These are phyloP conservation scores for Davidsoniella australis DNA, from an alignment of 2,329 filamentous ascomycete species.

Conservation along the genomic window DNA sequence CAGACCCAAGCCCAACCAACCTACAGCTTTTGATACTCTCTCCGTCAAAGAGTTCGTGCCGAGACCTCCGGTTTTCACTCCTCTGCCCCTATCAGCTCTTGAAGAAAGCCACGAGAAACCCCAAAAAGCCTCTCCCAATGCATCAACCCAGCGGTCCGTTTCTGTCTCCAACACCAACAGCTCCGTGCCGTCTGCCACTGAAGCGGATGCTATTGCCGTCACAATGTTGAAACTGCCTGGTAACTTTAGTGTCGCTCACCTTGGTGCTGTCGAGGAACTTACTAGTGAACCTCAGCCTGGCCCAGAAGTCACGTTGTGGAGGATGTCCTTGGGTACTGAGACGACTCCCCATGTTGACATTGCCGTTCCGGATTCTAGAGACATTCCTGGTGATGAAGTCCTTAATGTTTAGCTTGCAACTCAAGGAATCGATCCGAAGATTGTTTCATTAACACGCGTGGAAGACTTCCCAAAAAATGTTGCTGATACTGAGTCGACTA, in stretches of 20 bases:
- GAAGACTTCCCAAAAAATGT: neutral
- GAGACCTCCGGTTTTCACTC: neutral
- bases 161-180: neutral
- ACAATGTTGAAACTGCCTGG: neutral
- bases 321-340: neutral
- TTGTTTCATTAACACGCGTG: constrained; percentile 3
- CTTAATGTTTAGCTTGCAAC: constrained; percentile 11
- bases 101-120: too few relatives aligned
- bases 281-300: neutral
- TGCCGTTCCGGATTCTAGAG: constrained; percentile 4
- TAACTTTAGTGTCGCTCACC: neutral
- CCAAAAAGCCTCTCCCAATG: too few relatives aligned
- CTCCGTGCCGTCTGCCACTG: neutral
- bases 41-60: too few relatives aligned
- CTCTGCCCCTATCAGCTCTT: neutral
- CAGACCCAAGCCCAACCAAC: too few relatives aligned
- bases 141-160: too few relatives aligned
- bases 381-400: neutral
- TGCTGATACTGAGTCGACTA: neutral
- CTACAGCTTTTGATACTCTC: too few relatives aligned
- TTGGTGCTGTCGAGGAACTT: too few relatives aligned
- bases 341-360: constrained; percentile 8
- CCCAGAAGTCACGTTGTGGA: constrained; percentile 7
- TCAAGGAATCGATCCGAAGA: constrained; percentile 6
- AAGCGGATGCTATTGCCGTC: constrained; percentile 4